Evolutionary conservation across 2,329 filamentous ascomycete genomes (phyloP), one percentile per base, ranked within the genome.

Genomic region (Lasiodiplodia sp.): DNA sequence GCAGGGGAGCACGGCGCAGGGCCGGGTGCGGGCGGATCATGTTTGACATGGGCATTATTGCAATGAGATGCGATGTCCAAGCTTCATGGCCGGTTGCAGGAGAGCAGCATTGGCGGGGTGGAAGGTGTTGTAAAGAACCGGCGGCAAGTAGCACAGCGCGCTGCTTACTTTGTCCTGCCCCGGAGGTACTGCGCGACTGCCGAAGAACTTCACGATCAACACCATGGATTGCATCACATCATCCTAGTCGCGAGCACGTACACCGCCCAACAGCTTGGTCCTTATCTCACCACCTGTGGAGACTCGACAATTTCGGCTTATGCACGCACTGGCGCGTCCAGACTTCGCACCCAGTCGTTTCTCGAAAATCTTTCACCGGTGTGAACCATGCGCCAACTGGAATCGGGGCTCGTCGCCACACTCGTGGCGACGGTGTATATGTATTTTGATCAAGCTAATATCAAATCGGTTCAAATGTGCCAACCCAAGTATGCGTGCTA

Each of bases 181-280:
- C 63, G 63, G 63, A 66, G 63, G 51, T 53, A 47, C 31, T 47
- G 49, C 28, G 16, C 49, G 34, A 21, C 25, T 66, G 28, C 63
- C 63, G 63, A 31, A 23, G 47, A 47, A 47, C 62, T 53, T 28
- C 47, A 53, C 62, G 63, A 66, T 56, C 34, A 66, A 55, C 63
- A 55, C 63, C 63, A 55, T 55, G 63, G 63, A 34, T 66, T 47
- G 49, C 63, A 66, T 66, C 63, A 44, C 63, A 66, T 56, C 63
- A 66, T 66, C 37, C 51, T 31, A 14, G 10, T 7, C 31, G 51
- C 25, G n/a, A 66, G 51, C 63, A 66, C 63, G 51, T 34, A 56
- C 34, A 66, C 63, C 49, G 63, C 49, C 52, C 63, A 56, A 23
- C n/a, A 47, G 31, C n/a, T 21, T 47, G 40, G 25, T 38, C 60